Evolutionary conservation across 495 filamentous ascomycete species (phyloP).

Genomic region (Eremomyces bilateralis): DNA sequence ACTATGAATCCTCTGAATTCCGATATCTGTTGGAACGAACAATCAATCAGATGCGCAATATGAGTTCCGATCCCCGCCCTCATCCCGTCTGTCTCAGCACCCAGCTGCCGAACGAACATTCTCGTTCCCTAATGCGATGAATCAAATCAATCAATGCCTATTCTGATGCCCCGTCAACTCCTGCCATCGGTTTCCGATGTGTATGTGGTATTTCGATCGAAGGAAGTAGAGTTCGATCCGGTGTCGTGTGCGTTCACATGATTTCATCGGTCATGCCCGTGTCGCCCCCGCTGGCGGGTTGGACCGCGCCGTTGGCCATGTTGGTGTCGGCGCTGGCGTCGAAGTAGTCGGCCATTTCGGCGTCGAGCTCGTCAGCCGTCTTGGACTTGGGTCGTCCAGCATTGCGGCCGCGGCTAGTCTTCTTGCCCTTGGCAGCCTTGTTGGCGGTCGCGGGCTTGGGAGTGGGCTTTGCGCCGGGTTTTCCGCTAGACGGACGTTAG

Average conservation of each 20-base stretch:
- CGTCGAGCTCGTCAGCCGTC: slow-evolving; percentile 78
- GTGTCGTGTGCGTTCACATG: slow-evolving; percentile 5
- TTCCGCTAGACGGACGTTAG: neutral
- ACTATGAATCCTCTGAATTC: too few relatives aligned
- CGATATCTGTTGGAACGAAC: too few relatives aligned
- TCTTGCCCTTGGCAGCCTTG: slow-evolving; percentile 30
- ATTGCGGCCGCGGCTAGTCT: slow-evolving; percentile 25
- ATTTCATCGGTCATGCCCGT: slow-evolving; percentile 17
- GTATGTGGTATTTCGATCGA: too few relatives aligned
- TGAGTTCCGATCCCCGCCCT: too few relatives aligned
- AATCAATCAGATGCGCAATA: too few relatives aligned
- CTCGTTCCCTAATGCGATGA: too few relatives aligned
- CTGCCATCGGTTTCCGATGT: too few relatives aligned
- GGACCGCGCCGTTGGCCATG: slow-evolving; percentile 13
- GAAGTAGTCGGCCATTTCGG: slow-evolving; percentile 89
- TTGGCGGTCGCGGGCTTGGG: slow-evolving; percentile 60
- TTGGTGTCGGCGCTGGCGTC: slow-evolving; percentile 19
- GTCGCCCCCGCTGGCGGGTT: slow-evolving; percentile 10
- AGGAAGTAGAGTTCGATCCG: too few relatives aligned
- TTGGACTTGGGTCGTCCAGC: slow-evolving; percentile 55
- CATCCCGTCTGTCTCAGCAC: too few relatives aligned
- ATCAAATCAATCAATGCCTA: too few relatives aligned
- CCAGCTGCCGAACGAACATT: too few relatives aligned
- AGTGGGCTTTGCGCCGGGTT: slow-evolving; percentile 11
- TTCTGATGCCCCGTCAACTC: too few relatives aligned